Percentiles rank a stretch among this genome's conserved stretches.
phyloP scores from a whole-genome alignment of 1,139 yeast genomes.

The Geotrichum carabidarum region DNA sequence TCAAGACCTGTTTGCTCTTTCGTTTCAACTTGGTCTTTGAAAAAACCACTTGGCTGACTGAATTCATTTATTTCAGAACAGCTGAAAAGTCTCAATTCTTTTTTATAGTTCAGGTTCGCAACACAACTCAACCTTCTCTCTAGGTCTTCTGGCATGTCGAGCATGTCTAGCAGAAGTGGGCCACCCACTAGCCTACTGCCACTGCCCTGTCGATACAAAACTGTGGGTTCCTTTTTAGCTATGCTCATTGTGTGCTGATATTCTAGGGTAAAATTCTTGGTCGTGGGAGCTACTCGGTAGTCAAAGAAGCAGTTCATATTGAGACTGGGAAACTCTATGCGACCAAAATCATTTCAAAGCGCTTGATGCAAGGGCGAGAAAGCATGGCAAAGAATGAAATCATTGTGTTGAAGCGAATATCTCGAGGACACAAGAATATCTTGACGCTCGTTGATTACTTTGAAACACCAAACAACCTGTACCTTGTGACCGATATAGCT shows the following conservation, averaged over 20 bases:
- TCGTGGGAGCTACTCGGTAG: conserved; percentile 42
- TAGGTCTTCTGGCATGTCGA: neutral
- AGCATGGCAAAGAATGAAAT: conserved; percentile 54
- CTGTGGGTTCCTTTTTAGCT: neutral
- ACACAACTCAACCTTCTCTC: no score
- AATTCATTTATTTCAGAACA: no score
- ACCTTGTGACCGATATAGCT: conserved; percentile 63
- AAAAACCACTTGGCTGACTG: no score
- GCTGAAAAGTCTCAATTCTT: no score
- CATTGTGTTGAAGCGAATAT: conserved; percentile 45
- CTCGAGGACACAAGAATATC: conserved; percentile 52
- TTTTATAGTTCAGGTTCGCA: no score
- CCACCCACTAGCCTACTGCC: neutral
- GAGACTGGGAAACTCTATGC: conserved; percentile 41
- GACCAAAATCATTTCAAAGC: conserved; percentile 42
- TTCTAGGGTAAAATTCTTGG: conserved; percentile 33
- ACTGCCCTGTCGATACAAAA: conserved; percentile 1
- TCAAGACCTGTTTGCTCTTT: no score
- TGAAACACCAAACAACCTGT: conserved; percentile 58
- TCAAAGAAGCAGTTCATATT: conserved; percentile 40
- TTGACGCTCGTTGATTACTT: conserved; percentile 64
- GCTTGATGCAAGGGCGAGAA: conserved; percentile 44
- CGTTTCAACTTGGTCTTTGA: no score
- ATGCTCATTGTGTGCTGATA: neutral
- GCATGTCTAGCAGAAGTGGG: neutral